Evolutionary conservation across 1,284 basidiomycete species (phyloP).

Genomic region (Ceratobasidium sp.): DNA sequence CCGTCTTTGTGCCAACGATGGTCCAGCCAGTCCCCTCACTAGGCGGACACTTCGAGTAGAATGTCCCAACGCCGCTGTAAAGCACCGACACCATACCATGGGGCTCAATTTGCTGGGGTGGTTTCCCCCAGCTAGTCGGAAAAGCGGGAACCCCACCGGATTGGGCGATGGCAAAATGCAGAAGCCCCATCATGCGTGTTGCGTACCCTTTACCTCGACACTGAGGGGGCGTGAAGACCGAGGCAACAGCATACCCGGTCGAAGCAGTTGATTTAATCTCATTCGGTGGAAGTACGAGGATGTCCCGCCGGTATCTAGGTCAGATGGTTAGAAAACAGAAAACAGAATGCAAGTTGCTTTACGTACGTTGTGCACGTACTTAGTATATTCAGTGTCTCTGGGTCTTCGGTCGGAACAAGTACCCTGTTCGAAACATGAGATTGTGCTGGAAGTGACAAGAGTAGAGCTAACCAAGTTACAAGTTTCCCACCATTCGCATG

Average conservation of each 20-base stretch:
- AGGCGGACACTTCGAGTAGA: slow-evolving; percentile 64
- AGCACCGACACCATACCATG: slow-evolving; percentile 63
- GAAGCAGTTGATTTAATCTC: slow-evolving; percentile 52
- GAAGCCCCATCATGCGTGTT: slow-evolving; percentile 63
- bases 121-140: slow-evolving; percentile 58
- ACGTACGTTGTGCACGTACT: slow-evolving; percentile 62
- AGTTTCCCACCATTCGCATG: slow-evolving; percentile 57
- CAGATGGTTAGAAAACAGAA: neutral
- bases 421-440: slow-evolving; percentile 55
- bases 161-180: slow-evolving; percentile 63
- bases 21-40: slow-evolving; percentile 62
- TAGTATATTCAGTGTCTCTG: slow-evolving; percentile 58
- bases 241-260: slow-evolving; percentile 62
- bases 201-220: slow-evolving; percentile 64
- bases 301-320: slow-evolving; percentile 53
- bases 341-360: slow-evolving; percentile 46
- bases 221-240: slow-evolving; percentile 61
- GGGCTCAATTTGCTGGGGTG: slow-evolving; percentile 53
- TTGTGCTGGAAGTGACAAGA: neutral
- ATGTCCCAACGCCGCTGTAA: slow-evolving; percentile 72
- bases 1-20: slow-evolving; percentile 58
- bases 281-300: slow-evolving; percentile 48
- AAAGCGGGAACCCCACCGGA: slow-evolving; percentile 54
- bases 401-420: slow-evolving; percentile 57
- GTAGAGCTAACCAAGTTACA: slow-evolving; percentile 55